Base-by-base conservation (phyloP, 2,329 filamentous ascomycete genomes). In the Fusarium sp. region DNA sequence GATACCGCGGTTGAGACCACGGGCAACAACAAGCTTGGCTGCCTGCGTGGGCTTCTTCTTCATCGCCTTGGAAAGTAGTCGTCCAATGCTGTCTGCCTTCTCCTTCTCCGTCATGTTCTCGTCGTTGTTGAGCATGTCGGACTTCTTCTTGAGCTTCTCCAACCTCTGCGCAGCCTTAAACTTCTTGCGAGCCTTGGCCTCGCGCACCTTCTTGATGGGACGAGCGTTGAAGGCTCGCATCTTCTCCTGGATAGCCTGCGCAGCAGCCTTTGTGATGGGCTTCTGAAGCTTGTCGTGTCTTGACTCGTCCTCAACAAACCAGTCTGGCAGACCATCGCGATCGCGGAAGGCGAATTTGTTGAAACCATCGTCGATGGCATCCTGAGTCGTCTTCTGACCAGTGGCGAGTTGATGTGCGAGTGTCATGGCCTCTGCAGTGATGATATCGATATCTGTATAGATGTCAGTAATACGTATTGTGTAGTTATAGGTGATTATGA, bases 381-480 rank as follows among this genome's bases (percentile, higher is more conserved):
- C 93, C 56, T 91, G 80, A 45, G 88, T 91, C 1, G 90, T 92
- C 78, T 91, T 94, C 76, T 95, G 87, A 44, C 95, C 95, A 0
- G 91, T 93, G 5, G 94, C 96, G 61, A 99, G 90, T 75, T 93
- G 88, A 70, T 98, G 96, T 1, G 96, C 96, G 17, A 99, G 86
- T 1, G 95, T 96, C 96, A 99, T 99, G 68, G 96, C 96, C 83
- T 99, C 96, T 7, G 94, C 96, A n/a, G 96, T 99, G 75, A 98
- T 97, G 75, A 99, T 98, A 78, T 98, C 94, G 80, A 99, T 97
- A 76, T 97, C 94, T 77, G 35, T 11, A 20, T 4, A 3, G 2
- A 22, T 30, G 40, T 72, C 50, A 73, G 62, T 45, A 30, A 17
- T 13, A 7, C 4, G 13, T 10, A 11, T 15, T 37, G 35, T n/a